Percentiles rank a stretch among this genome's conserved stretches.
phyloP scores from a whole-genome alignment of 495 filamentous ascomycete genomes.

The Penicillium diatomitis region DNA sequence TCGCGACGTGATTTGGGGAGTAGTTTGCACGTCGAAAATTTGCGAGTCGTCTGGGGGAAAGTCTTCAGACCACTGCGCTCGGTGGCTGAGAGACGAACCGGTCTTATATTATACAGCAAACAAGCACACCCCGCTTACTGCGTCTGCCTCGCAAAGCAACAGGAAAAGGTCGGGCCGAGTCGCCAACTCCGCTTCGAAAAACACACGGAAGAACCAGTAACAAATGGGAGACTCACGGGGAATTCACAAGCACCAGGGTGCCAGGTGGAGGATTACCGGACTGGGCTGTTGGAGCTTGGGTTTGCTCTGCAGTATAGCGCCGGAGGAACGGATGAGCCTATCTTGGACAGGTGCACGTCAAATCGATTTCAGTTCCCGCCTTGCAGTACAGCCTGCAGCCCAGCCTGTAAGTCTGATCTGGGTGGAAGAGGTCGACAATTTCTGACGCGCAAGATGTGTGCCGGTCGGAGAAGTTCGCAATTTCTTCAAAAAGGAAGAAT shows the following conservation, averaged over 20 bases:
- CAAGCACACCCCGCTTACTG: background rate
- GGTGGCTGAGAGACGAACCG: no score
- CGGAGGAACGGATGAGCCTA: constrained; percentile 34
- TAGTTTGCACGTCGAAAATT: no score
- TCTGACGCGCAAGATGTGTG: no score
- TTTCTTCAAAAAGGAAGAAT: no score
- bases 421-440: no score
- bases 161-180: constrained; percentile 2
- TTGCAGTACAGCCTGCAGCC: no score
- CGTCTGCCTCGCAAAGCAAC: background rate
- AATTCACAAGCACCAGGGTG: constrained; percentile 5
- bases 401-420: no score
- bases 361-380: constrained; percentile 7
- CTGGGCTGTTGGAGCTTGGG: constrained; percentile 8
- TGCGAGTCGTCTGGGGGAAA: no score
- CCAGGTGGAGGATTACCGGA: constrained; percentile 4
- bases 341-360: constrained; percentile 9
- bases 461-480: no score
- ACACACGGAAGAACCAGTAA: constrained; percentile 2
- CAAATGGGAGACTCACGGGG: constrained; percentile 11
- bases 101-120: no score
- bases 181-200: constrained; percentile 17
- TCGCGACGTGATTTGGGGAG: no score
- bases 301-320: constrained; percentile 12
- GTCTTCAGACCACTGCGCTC: no score